These are phyloP conservation scores for Chytriomyces sp. DNA, from an alignment of 192 early-diverging fungal genomes.

Conservation along the genomic window DNA sequence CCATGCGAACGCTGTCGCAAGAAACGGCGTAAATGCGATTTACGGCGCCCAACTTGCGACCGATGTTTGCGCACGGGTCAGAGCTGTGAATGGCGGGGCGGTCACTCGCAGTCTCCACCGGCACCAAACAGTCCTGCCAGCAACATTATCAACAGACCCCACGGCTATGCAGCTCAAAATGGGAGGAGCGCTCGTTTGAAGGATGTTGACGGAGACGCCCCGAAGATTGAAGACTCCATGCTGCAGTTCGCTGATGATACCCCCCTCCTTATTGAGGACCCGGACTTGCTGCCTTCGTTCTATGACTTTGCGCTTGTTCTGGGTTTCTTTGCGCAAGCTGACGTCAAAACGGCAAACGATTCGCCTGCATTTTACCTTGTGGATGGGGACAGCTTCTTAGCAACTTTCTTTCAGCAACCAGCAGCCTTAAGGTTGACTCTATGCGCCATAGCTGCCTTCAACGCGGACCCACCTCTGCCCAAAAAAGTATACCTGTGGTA, in stretches of 20 bases:
- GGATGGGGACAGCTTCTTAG: background rate
- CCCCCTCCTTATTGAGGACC: background rate
- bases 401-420: background rate
- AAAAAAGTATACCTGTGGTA: background rate
- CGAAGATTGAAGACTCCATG: background rate
- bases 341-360: background rate
- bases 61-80: background rate
- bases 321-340: background rate
- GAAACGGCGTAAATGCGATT: background rate
- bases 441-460: slow-evolving; percentile 8
- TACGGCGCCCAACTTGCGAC: background rate
- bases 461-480: background rate
- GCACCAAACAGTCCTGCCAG: background rate
- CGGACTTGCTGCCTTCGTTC: background rate
- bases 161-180: background rate
- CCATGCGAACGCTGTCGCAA: slow-evolving; percentile 1
- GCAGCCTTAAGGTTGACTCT: background rate
- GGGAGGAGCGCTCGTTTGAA: background rate
- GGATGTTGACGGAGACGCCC: background rate
- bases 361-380: background rate
- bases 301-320: background rate
- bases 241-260: background rate
- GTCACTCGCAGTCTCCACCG: background rate
- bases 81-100: background rate
- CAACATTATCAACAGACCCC: background rate